Percentiles rank a stretch among this genome's conserved stretches.
Conservation (phyloP, 306 rosid species). For the Astragalus glycyphyllos region DNA sequence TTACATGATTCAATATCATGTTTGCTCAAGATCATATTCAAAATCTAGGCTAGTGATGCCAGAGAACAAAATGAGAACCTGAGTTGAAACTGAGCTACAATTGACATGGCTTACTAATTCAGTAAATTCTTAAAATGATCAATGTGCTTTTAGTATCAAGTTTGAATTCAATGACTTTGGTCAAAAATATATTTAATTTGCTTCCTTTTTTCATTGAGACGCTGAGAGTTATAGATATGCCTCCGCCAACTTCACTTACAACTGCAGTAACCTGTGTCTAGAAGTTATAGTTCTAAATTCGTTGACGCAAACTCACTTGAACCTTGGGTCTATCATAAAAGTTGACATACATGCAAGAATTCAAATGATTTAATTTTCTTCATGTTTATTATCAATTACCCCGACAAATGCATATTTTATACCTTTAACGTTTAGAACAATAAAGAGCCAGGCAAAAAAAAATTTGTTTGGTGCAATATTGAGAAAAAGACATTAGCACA, state of each 20-base stretch:
- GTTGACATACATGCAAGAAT: not conserved
- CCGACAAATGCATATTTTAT: no score
- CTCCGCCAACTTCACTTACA: not conserved
- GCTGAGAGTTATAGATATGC: not conserved
- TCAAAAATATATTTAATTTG: not conserved
- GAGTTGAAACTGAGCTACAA: not conserved
- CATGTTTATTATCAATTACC: not conserved
- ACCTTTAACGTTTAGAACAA: no score
- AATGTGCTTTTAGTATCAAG: not conserved
- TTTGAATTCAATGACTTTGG: slow-evolving; percentile 36
- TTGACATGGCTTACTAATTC: slow-evolving; percentile 6
- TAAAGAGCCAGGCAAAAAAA: no score
- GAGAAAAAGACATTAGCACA: no score
- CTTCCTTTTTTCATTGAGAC: not conserved
- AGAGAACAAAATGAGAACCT: slow-evolving; percentile 13
- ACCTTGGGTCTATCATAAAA: not conserved
- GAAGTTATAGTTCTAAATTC: slow-evolving; percentile 10
- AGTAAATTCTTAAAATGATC: slow-evolving; percentile 22
- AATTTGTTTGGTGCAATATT: no score
- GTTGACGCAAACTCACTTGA: not conserved
- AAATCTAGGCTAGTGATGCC: slow-evolving; percentile 20
- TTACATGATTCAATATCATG: slow-evolving; percentile 19
- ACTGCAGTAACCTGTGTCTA: slow-evolving; percentile 10
- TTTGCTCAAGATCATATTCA: not conserved
- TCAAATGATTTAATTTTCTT: not conserved